Percentiles rank a stretch among this genome's conserved stretches.
Conservation (phyloP, 2,329 filamentous ascomycete genomes). For the Didymella lethalis region DNA sequence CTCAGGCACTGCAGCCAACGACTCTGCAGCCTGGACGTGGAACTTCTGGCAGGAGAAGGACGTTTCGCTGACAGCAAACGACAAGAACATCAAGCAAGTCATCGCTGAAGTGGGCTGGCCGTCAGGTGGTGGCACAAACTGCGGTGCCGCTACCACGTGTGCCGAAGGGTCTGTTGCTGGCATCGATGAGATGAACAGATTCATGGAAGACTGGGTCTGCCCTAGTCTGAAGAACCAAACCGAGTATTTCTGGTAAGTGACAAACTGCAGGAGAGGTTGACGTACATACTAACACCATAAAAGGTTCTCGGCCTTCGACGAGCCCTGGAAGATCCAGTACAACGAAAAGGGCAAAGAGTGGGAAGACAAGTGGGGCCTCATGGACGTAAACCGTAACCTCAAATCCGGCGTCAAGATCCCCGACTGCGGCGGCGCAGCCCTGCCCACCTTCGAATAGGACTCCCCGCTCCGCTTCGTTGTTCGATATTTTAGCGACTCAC, state of each 20-base stretch:
- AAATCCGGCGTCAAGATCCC: slow-evolving; percentile 87
- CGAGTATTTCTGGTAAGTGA: slow-evolving; percentile 87
- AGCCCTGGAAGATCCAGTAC: slow-evolving; percentile 88
- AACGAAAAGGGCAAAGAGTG: slow-evolving; percentile 73
- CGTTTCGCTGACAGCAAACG: slow-evolving; percentile 64
- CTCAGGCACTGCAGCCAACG: slow-evolving; percentile 72
- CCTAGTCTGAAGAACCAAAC: slow-evolving; percentile 80
- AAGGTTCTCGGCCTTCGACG: slow-evolving; percentile 92
- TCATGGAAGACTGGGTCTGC: slow-evolving; percentile 88
- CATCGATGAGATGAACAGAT: slow-evolving; percentile 80
- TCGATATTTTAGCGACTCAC: slow-evolving; percentile 22
- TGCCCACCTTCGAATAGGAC: slow-evolving; percentile 26
- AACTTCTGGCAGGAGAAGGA: slow-evolving; percentile 80
- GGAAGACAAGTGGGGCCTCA: slow-evolving; percentile 95
- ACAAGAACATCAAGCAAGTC: slow-evolving; percentile 67
- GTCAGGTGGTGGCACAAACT: slow-evolving; percentile 79
- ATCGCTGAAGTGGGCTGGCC: slow-evolving; percentile 96
- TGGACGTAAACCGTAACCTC: slow-evolving; percentile 84
- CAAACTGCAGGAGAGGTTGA: neutral
- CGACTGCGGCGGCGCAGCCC: slow-evolving; percentile 77
- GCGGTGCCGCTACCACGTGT: slow-evolving; percentile 67
- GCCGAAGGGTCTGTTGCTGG: slow-evolving; percentile 77
- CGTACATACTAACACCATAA: neutral
- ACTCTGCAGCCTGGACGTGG: slow-evolving; percentile 82
- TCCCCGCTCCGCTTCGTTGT: slow-evolving; percentile 10